Base-by-base conservation (phyloP, 75 land plant species). In the Cunninghamia lanceolata region DNA sequence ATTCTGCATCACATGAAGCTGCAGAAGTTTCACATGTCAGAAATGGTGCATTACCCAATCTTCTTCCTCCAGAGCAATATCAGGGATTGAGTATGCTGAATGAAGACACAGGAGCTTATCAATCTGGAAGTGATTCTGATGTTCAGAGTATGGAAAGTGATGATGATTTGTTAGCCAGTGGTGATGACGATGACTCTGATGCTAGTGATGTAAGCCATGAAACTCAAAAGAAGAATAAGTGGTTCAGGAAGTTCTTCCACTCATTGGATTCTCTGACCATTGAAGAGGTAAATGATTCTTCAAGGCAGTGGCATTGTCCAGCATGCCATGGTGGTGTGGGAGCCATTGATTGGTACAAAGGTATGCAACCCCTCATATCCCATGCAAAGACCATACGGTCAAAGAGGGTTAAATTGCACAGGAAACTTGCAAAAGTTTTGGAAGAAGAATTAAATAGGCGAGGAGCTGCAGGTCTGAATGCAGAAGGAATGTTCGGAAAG, bases 221-320 rank as follows among this genome's bases (percentile, higher is more conserved):
- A 59, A 83, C 85, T 3, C 76, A 52, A 74, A 91, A 89, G 86
- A 89, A 86, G 79, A 68, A 79, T 59, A 91, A 87, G 46, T 82
- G 86, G 91, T 89, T 89, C 63, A 79, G 84, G 82, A 83, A 80
- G 11, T 87, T 91, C 84, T 91, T 91, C 83, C 77, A 89, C 36
- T 86, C 76, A 16, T 70, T 91, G 30, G 91, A 89, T 76, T 75
- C 70, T 54, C 53, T 89, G 82, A 74, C 78, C 19, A 40, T 82
- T 28, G 88, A 82, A 34, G 85, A 91, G 84, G 45, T 89, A 9
- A 83, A 83, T 13, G 87, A 89, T 46, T 76, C 84, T 85, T 86
- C 82, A 50, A 84, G 92, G 46, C 84, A 89, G 83, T 91, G 91
- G 92, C 88, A 89, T 80, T 91, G 92, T 76, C 92, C 92, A 16